These are phyloP conservation scores for Alternaria burnsii DNA, from an alignment of 2,329 filamentous ascomycete genomes.

Conservation along the genomic window DNA sequence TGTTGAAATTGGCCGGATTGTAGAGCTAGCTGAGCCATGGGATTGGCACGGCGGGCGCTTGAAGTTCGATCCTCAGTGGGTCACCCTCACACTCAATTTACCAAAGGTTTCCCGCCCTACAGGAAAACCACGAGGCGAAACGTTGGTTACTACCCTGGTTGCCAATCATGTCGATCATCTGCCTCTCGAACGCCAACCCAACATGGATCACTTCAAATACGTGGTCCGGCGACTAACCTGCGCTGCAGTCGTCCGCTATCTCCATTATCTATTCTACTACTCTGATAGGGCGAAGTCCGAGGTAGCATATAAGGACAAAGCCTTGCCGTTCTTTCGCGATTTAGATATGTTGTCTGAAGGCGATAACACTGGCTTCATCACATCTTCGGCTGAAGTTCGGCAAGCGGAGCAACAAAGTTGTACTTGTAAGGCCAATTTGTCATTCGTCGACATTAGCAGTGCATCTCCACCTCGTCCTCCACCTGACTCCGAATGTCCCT, in stretches of 20 bases:
- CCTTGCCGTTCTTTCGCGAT: not conserved
- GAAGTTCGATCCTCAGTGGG: not conserved
- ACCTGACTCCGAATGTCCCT: not conserved
- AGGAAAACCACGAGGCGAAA: not conserved
- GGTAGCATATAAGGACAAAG: not conserved
- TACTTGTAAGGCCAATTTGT: not conserved
- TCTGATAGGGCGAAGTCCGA: not conserved
- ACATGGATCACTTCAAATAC: constrained; percentile 1
- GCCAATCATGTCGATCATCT: not conserved
- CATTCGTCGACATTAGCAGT: not conserved
- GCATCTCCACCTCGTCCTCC: not conserved
- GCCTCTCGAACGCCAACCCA: not conserved
- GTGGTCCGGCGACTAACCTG: not conserved
- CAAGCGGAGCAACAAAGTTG: not conserved
- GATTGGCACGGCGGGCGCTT: not conserved
- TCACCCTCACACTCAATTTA: constrained; percentile 5
- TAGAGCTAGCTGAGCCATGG: not conserved
- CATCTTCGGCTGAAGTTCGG: not conserved
- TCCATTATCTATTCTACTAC: constrained; percentile 1
- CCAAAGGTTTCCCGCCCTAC: not conserved
- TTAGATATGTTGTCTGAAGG: not conserved
- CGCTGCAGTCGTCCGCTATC: not conserved
- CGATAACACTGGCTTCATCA: not conserved
- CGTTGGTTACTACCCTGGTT: not conserved
- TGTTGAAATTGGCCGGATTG: not conserved